Evolutionary conservation across 768 basidiomycete species (phyloP), one percentile per base, ranked within the genome.

Genomic region (Hortiboletus flavorubellus): DNA sequence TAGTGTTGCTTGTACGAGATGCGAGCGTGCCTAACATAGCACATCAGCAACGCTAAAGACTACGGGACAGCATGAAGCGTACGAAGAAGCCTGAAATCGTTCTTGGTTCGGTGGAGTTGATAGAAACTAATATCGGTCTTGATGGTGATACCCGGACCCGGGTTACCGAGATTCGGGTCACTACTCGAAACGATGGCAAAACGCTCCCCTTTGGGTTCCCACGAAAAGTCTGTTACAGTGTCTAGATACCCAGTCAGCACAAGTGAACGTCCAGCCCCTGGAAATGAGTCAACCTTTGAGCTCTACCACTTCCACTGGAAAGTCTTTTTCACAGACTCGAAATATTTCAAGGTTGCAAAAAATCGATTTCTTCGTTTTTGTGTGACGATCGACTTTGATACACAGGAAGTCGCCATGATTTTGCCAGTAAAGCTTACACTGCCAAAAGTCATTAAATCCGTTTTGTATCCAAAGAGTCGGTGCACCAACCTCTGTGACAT

Each of bases 341-440:
- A 98, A 98, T 54, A 99, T 89, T 76, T 99, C 97, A 57, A 99
- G 79, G 72, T 98, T 99, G 73, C 95, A 96, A 77, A 93, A 98
- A 31, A 91, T 93, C 5, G 94, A 94, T 76, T 98, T 98, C 75
- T 96, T 97, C 5, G 96, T 96, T 76, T 98, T 98, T 26, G 94
- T 95, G 71, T 97, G 94, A 47, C 96, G 89, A 75, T 98, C 97
- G 52, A 99, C 97, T 75, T 97, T 98, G 72, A 98, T 96, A 66
- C 97, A 98, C 15, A 99, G 83, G 77, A 92, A 98, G 72, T 98
- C 94, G 35, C 96, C 97, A 69, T 94, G 91, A 66, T 94, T 96
- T 76, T 99, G 97, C 94, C 93, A 99, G 73, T 89, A 88, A 41
- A 99, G 81, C 75, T 97, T 97, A 72, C 96, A 98, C 95, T 98